Evolutionary conservation across 176 grass and related monocot species (phyloP).

Genomic region (Panicum miliaceum): DNA sequence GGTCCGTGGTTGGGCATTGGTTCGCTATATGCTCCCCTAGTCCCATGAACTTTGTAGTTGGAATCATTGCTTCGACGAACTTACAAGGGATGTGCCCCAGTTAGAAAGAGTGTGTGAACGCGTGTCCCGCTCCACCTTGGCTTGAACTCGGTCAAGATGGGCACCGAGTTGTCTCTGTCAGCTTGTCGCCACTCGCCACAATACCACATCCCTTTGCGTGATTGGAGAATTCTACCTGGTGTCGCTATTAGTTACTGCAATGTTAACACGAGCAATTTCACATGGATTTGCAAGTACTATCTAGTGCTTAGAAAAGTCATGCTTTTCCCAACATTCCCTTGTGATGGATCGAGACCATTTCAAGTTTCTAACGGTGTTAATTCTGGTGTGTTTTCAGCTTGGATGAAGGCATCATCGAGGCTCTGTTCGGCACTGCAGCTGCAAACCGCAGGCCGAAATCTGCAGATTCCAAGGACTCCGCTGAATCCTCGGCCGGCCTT

Average conservation of each 20-base stretch:
- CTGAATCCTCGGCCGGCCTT: conserved; percentile 26
- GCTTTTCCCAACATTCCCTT: not conserved
- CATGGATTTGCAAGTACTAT: not conserved
- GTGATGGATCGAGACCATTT: not conserved
- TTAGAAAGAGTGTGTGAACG: conserved; percentile 8
- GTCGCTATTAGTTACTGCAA: not conserved
- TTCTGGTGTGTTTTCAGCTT: conserved; percentile 51
- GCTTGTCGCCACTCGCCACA: not conserved
- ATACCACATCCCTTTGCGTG: not conserved
- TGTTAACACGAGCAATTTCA: not conserved
- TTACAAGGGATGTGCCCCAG: not conserved
- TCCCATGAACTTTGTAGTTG: too few species aligned
- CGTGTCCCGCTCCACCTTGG: not conserved
- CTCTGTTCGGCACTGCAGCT: conserved; percentile 73
- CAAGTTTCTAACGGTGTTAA: not conserved
- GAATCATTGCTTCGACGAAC: not conserved
- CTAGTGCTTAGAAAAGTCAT: not conserved
- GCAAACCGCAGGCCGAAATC: conserved; percentile 57
- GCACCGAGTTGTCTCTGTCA: conserved; percentile 10
- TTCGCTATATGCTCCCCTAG: too few species aligned
- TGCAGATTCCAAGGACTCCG: conserved; percentile 42
- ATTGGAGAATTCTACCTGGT: not conserved
- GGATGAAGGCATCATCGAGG: conserved; percentile 90
- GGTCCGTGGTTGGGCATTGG: too few species aligned
- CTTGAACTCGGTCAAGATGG: conserved; percentile 29